Percentiles rank a stretch among this genome's conserved stretches.
Evolutionary conservation across 352 stramenopile genomes (phyloP).

Genomic region (Phytophthora macrochlamydospora): DNA sequence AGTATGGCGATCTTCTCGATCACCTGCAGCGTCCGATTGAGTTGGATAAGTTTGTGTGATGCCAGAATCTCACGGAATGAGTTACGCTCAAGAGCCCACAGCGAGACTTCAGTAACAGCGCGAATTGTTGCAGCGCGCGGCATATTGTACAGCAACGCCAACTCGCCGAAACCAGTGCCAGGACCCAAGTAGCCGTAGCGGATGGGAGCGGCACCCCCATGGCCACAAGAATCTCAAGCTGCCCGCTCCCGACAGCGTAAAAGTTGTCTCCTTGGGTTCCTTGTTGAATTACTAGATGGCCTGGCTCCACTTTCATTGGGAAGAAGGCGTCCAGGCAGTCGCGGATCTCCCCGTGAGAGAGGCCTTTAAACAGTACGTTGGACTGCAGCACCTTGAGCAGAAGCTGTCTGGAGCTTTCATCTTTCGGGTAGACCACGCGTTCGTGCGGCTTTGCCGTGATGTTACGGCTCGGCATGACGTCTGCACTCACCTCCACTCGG

Average conservation of each 20-base stretch:
- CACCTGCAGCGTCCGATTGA: conserved; percentile 64
- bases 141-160: conserved; percentile 97
- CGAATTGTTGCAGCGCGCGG: conserved; percentile 94
- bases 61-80: conserved; percentile 78
- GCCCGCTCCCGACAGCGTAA: conserved; percentile 65
- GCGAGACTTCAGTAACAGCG: conserved; percentile 56
- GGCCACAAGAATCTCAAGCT: conserved; percentile 76
- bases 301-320: conserved; percentile 47
- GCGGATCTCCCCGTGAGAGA: conserved; percentile 53
- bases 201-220: conserved; percentile 58
- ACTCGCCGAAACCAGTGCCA: conserved; percentile 93
- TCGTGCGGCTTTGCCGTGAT: conserved; percentile 54
- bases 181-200: conserved; percentile 68
- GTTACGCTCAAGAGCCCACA: conserved; percentile 79
- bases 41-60: conserved; percentile 69
- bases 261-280: conserved; percentile 82
- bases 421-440: conserved; percentile 69
- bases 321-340: conserved; percentile 84
- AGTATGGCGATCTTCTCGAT: conserved; percentile 66
- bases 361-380: conserved; percentile 77
- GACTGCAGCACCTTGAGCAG: conserved; percentile 69
- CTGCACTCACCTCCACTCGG: conserved; percentile 76
- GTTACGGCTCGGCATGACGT: conserved; percentile 76
- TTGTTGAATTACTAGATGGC: conserved; percentile 66
- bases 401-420: conserved; percentile 54